Evolutionary conservation across 225 moss, liverwort and hornwort species (phyloP), one percentile per base, ranked within the genome.

Genomic region (Physcomitrellopsis africana): DNA sequence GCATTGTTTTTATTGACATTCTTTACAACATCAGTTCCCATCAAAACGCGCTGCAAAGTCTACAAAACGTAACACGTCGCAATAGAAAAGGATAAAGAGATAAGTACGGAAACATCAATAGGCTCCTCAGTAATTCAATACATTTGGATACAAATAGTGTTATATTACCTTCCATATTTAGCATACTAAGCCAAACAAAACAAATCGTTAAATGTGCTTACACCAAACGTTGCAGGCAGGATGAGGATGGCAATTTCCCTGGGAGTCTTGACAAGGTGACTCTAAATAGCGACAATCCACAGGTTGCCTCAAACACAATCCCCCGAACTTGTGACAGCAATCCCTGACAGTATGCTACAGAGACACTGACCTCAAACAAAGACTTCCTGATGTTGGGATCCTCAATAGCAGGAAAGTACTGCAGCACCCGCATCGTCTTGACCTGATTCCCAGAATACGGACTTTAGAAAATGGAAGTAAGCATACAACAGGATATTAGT

Each of bases 1-100:
- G 96, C 96, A 86, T 97, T 97, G 59, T 97, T 97, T 82, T 97
- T 97, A 77, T 97, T 97, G 78, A 97, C 96, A 77, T 97, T 97
- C 85, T 97, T 97, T 82, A 97, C 96, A 63, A 97, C 96, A 72
- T 97, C 96, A 60, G 96, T 97, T n/a, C 96, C 96, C 90, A 97
- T 89, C 86, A 97, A 78, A 17, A 94, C 89, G 60, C 96, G 92
- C 70, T 97, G 96, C 65, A 97, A 84, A 77, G 94, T 91, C 96
- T 97, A 81, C 73, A 79, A 45, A 37, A 83, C 41, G 76, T 51
- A 69, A 52, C 48, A 55, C 20, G 13, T 32, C 57, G 22, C 45
- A 23, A 16, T 16, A 74, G 24, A 54, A 68, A 63, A 69, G 54
- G 65, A 42, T 55, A 41, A 18, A 23, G 59, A 37, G 5, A 58